A percentile compares a stretch with the other conserved stretches of the same genome.
phyloP scores from a whole-genome alignment of 2,329 filamentous ascomycete genomes.

The Pyrenophora tritici-repentis region DNA sequence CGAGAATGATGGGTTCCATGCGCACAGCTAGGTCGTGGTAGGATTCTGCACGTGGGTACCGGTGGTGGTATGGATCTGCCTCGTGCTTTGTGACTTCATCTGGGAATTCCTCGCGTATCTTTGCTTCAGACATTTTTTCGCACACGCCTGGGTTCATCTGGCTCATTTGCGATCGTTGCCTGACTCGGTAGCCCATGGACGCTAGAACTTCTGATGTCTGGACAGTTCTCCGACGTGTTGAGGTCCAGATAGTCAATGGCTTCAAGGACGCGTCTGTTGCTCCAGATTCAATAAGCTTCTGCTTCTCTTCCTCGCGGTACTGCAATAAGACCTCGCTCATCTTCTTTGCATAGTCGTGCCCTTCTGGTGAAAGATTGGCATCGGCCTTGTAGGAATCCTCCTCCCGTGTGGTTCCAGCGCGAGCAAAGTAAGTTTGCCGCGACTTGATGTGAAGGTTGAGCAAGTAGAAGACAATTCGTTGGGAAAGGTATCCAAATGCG shows the following conservation, averaged over 20 bases:
- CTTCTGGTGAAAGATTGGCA: slow-evolving; percentile 79
- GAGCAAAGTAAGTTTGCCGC: slow-evolving; percentile 88
- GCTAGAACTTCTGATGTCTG: slow-evolving; percentile 87
- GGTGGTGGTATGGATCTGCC: slow-evolving; percentile 92
- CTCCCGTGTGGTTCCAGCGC: slow-evolving; percentile 82
- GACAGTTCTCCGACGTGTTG: slow-evolving; percentile 84
- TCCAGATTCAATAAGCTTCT: slow-evolving; percentile 69
- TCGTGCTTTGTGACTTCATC: slow-evolving; percentile 94
- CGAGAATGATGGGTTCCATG: slow-evolving; percentile 95
- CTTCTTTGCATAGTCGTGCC: slow-evolving; percentile 72
- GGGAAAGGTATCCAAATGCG: slow-evolving; percentile 93
- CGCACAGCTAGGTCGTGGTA: slow-evolving; percentile 99
- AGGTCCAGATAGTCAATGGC: slow-evolving; percentile 91
- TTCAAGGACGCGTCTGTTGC: slow-evolving; percentile 72
- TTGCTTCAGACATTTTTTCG: slow-evolving; percentile 85
- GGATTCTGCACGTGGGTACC: slow-evolving; percentile 95
- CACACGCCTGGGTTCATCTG: slow-evolving; percentile 96
- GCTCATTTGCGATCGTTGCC: slow-evolving; percentile 93
- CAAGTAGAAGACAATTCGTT: slow-evolving; percentile 97
- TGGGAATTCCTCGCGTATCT: slow-evolving; percentile 80
- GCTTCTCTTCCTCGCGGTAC: slow-evolving; percentile 81
- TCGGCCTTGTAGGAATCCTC: slow-evolving; percentile 93
- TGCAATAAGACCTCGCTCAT: slow-evolving; percentile 77
- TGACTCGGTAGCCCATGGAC: slow-evolving; percentile 79
- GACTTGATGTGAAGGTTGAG: slow-evolving; percentile 97